Evolutionary conservation across 2,329 filamentous ascomycete genomes (phyloP), one percentile per base, ranked within the genome.

Genomic region (Penicillium sp.): DNA sequence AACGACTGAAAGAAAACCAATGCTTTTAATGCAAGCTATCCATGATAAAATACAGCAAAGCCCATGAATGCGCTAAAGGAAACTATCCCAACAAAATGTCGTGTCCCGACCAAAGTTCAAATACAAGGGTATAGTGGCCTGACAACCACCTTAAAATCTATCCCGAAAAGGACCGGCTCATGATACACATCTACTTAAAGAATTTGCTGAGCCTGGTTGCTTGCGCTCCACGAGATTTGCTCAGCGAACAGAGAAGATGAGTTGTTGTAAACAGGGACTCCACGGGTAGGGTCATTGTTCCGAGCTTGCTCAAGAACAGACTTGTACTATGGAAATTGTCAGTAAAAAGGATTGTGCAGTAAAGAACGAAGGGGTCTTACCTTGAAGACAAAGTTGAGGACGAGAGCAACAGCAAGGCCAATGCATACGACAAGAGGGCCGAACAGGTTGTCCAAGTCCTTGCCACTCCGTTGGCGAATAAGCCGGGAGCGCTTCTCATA

Each of bases 321-420:
- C n/a, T 63, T 62, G 51, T 75, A 76, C 72, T 75, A 45, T 42
- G 37, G 10, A 6, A 2, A 25, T 26, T 25, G 51, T 68, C 60
- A 69, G 64, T 44, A 31, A 56, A 52, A 27, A 49, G n/a, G 3
- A 0, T 6, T 8, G 5, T 27, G 19, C 8, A 39, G 10, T 2
- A 11, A 14, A 33, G 11, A 21, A 11, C 29, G 27, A 51, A 33
- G 26, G 11, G 11, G 26, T 62, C 67, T 27, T 67, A 77, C 75
- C 82, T 93, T 92, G 73, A 98, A 92, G 25, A 84, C 84, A 78
- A 98, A 96, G 74, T 99, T 99, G 67, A 96, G 72, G 58, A 92
- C 81, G 70, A 99, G 76, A 7, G 93, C 92, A 50, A 88, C 69
- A 61, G 91, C 88, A 71, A 99, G 74, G 3, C 92, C 90, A 37